These are phyloP conservation scores for Cladobotryum mycophilum DNA, from an alignment of 2,329 filamentous ascomycete species.

Conservation along the genomic window DNA sequence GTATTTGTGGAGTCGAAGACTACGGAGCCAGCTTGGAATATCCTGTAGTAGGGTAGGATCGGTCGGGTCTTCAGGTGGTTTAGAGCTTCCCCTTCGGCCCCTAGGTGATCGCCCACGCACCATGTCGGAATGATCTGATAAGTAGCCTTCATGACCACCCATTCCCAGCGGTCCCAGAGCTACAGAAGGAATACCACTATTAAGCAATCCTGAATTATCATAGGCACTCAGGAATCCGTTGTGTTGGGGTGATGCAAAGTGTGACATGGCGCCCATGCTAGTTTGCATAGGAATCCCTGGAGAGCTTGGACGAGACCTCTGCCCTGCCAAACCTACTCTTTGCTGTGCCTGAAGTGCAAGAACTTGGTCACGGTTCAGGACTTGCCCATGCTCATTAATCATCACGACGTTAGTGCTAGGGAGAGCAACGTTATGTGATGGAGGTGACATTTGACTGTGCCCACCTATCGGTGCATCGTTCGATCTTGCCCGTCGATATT, in stretches of 20 bases:
- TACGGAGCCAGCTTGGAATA: slow-evolving; percentile 92
- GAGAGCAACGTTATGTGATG: slow-evolving; percentile 55
- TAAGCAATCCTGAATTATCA: slow-evolving; percentile 67
- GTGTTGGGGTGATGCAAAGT: slow-evolving; percentile 82
- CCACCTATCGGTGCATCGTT: slow-evolving; percentile 66
- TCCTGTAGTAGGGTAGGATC: slow-evolving; percentile 86
- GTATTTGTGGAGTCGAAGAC: slow-evolving; percentile 94
- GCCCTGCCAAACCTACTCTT: slow-evolving; percentile 54
- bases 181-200: slow-evolving; percentile 63
- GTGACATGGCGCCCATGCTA: slow-evolving; percentile 55
- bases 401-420: slow-evolving; percentile 77
- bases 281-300: slow-evolving; percentile 78
- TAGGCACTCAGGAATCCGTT: slow-evolving; percentile 92
- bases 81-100: slow-evolving; percentile 87
- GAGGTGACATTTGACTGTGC: slow-evolving; percentile 60
- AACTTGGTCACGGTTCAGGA: slow-evolving; percentile 79
- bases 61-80: slow-evolving; percentile 95
- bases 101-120: slow-evolving; percentile 84
- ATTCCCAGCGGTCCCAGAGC: slow-evolving; percentile 67
- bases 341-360: slow-evolving; percentile 69
- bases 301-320: slow-evolving; percentile 82
- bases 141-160: slow-evolving; percentile 71
- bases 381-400: slow-evolving; percentile 89
- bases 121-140: slow-evolving; percentile 92
- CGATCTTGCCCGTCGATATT: slow-evolving; percentile 86